phyloP scores from a whole-genome alignment of 768 basidiomycete species.

The Mycena albidolilacea region DNA sequence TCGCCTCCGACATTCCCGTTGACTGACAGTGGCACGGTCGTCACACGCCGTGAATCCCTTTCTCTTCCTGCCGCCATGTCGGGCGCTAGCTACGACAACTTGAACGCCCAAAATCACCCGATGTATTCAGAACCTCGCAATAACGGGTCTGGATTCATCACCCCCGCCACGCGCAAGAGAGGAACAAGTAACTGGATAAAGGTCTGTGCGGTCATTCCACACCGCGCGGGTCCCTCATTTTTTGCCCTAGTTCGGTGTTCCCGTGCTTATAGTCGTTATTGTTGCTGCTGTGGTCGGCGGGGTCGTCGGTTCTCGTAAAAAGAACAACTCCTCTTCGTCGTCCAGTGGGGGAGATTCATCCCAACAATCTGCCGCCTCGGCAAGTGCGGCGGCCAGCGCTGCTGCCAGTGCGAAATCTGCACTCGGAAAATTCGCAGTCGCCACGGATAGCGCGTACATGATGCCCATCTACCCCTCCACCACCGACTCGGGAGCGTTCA shows the following conservation, averaged over 20 bases:
- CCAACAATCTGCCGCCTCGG: conserved; percentile 57
- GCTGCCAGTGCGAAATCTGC: conserved; percentile 72
- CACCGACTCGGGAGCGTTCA: conserved; percentile 84
- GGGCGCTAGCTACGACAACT: conserved; percentile 36
- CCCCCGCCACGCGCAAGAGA: conserved; percentile 67
- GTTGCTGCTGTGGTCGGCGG: conserved; percentile 83
- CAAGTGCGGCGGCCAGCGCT: conserved; percentile 67
- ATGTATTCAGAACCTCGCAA: conserved; percentile 70
- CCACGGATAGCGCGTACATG: conserved; percentile 85
- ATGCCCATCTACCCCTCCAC: conserved; percentile 92
- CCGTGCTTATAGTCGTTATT: conserved; percentile 74
- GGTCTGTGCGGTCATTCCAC: conserved; percentile 19
- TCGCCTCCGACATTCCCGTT: neutral
- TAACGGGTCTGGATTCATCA: conserved; percentile 78
- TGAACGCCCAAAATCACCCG: conserved; percentile 32
- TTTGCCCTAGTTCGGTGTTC: conserved; percentile 66
- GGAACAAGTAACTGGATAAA: conserved; percentile 81
- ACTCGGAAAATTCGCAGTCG: conserved; percentile 79
- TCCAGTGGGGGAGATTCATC: conserved; percentile 49
- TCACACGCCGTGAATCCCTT: neutral
- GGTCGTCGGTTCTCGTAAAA: conserved; percentile 79
- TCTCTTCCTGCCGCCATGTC: conserved; percentile 36
- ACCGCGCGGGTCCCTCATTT: neutral
- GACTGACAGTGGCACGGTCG: neutral
- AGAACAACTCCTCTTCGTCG: neutral